Base-by-base conservation (phyloP, 805 yeast genomes). In the Suhomyces tanzawaensis region DNA sequence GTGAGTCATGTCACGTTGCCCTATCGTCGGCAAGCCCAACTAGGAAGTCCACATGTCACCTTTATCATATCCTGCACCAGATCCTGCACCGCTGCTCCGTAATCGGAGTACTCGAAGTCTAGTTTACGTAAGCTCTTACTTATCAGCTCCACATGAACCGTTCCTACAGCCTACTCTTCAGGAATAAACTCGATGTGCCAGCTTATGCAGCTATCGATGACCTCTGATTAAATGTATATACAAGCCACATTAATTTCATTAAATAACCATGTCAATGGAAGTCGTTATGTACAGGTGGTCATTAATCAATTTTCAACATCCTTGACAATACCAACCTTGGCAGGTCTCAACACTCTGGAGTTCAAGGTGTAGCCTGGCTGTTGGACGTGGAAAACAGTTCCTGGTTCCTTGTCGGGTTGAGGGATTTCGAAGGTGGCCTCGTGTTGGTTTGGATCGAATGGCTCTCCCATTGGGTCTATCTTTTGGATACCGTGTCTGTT, bases 281-380 rank as follows among this genome's bases (percentile, higher is more conserved):
- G 27, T 24, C 27, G n/a, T 24, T 33, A 33, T 33, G 36, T 33
- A 33, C 36, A 33, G 18, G 29, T 16, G 19, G 24, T 33, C 36
- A 33, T 33, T 25, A 33, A 23, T 33, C 13, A 21, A 9, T 32
- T 18, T 15, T 32, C 22, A 23, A 25, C 36, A 43, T 64, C 77
- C 69, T 84, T 86, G 49, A 89, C 96, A 55, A 89, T 78, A 52
- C 97, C 97, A 49, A 89, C 97, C 74, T 89, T 89, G 42, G 97
- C 96, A 22, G 97, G 95, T 68, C 97, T 79, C 59, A 89, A 74
- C 23, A 89, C 95, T 60, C 97, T 78, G 52, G 83, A 79, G 68
- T 88, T 88, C 55, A 88, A 74, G 42, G 82, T 80, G 69, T 82
- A 89, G 29, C 97, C 97, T 17, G 82, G 76, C 67, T 85, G 96